Base-by-base conservation (phyloP, 2,329 filamentous ascomycete species). In the Falciphora oryzae region DNA sequence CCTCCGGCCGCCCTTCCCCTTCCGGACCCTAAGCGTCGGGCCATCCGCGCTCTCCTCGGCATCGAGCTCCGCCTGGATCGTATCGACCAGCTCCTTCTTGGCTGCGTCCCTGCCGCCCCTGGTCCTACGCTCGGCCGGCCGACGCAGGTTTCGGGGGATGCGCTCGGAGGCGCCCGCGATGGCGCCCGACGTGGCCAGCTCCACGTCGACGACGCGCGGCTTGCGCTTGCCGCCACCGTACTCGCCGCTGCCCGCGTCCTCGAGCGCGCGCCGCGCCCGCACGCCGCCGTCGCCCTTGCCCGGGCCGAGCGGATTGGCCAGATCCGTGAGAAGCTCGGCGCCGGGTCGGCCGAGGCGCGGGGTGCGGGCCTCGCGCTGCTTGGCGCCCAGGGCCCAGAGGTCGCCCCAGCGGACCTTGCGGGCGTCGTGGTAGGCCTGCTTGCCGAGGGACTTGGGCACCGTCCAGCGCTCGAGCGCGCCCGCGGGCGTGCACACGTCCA, bases 401-500 rank as follows among this genome's bases (percentile, higher is more conserved):
- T 98, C 95, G 56, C 95, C 95, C 95, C 94, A 98, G 63, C 79
- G 80, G 0, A 89, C 85, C 78, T 99, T 99, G 67, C 95, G 87
- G 50, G 95, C 95, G 73, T 98, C 95, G 70, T 91, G 92, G 78
- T 94, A 98, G 0, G 93, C 93, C 71, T 90, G 87, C 70, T 85
- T 88, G 74, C 89, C 89, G 76, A 89, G 95, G 66, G 88, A 92
- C 70, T 88, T 88, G 1, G 94, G 91, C 0, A 99, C 89, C 0
- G 90, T 95, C 95, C 95, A 99, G 64, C 95, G 91, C 80, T 99
- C 94, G 44, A 97, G 87, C 57, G 85, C 87, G 38, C 91, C 95
- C 0, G 86, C 83, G 0, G 94, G 90, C 0, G 95, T 98, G 80
- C 95, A 99, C 3, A 98, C 75, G 73, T 99, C 95, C 32, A 99